Conservation (phyloP, 2,329 filamentous ascomycete genomes). For the Microsporum audouinii region DNA sequence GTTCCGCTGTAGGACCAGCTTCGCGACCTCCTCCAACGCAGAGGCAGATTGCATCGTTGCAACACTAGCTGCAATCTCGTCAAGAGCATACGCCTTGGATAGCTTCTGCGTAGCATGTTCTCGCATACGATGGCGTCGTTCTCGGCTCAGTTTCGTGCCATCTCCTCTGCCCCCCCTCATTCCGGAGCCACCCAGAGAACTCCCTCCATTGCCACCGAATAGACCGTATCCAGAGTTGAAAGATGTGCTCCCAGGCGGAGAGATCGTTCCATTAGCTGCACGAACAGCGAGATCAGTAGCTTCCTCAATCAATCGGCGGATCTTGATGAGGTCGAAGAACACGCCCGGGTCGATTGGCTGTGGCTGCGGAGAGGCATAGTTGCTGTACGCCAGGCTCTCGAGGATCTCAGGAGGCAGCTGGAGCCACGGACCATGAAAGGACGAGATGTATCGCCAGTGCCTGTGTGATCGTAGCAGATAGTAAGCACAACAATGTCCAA, state of each 20-base stretch:
- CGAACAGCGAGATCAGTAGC: slow-evolving; percentile 66
- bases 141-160: slow-evolving; percentile 58
- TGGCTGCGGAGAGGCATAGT: slow-evolving; percentile 65
- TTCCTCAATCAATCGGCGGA: slow-evolving; percentile 67
- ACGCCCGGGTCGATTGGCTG: slow-evolving; percentile 67
- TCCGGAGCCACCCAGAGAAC: slow-evolving; percentile 47
- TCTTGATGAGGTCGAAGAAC: slow-evolving; percentile 75
- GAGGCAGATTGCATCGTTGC: slow-evolving; percentile 73
- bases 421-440: slow-evolving; percentile 73
- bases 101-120: slow-evolving; percentile 71
- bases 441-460: slow-evolving; percentile 76
- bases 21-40: slow-evolving; percentile 63
- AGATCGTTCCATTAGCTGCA: slow-evolving; percentile 61
- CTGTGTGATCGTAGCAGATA: slow-evolving; percentile 32
- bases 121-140: slow-evolving; percentile 66
- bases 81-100: slow-evolving; percentile 63
- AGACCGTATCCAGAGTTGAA: slow-evolving; percentile 37
- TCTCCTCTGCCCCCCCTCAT: slow-evolving; percentile 32
- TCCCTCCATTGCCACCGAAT: slow-evolving; percentile 37
- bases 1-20: slow-evolving; percentile 59
- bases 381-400: slow-evolving; percentile 65
- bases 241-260: slow-evolving; percentile 49
- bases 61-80: slow-evolving; percentile 74
- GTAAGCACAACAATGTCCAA: neutral
- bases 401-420: slow-evolving; percentile 68